Base-by-base conservation (phyloP, 1,139 yeast genomes). In the Kodamaea alishanica region DNA sequence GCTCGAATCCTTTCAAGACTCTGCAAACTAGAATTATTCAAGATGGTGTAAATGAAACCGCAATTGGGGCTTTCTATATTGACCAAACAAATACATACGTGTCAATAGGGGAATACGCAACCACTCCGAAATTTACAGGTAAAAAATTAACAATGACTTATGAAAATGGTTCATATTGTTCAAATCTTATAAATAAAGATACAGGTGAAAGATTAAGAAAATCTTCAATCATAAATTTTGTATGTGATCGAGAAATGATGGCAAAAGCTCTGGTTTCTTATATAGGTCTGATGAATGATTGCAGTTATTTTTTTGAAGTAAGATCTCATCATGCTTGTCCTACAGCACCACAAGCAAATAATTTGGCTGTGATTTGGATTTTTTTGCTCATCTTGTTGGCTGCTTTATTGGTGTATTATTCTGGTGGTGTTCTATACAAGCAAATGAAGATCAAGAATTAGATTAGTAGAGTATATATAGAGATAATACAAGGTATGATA, bases 251-350 rank as follows among this genome's bases (percentile, higher is more conserved):
- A 42, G 92, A 84, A 40, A 75, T 85, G 57, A 61, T 75, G 54
- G 65, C 78, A 9, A 79, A 77, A 49, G 95, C 94, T 0, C 68
- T 77, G 31, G 68, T 88, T 1, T 74, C 87, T 6, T 88, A 75
- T 54, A 73, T 89, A 26, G 94, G 95, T 1, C 78, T 79, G 10
- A 58, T 77, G 29, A 77, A 86, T 58, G 85, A 87, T 44, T 89
- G 97, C 60, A 77, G 84, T 28, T 89, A 84, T 60, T 77, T 84
- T 54, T 89, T 89, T 58, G 96, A 89, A 57, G 88, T 87, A 24
- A 67, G 89, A 48, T 85, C 96, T 4, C 81, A 86, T 36, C 86
- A 84, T 58, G 96, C 96, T 0, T 89, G 97, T 60, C 89, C 96
- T 0, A 83, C 90, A 0, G 81, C 87, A 8, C 79, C 82, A 42